Percentiles rank a stretch among this genome's conserved stretches.
These are phyloP conservation scores for Massariosphaeria phaeospora DNA, from an alignment of 495 filamentous ascomycete species.

Conservation along the genomic window DNA sequence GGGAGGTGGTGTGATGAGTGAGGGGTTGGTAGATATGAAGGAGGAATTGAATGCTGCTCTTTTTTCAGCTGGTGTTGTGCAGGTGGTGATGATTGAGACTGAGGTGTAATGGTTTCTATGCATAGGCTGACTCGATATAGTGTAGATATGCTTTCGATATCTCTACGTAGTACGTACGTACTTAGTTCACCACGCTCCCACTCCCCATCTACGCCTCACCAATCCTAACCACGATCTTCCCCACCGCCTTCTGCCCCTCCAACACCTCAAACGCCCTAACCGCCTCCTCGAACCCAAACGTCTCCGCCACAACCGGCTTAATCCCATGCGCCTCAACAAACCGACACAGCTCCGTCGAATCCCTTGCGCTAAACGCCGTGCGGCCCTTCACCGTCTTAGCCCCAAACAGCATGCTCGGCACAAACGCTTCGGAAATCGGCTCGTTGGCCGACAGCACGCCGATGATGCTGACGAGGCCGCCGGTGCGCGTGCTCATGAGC, in stretches of 20 bases:
- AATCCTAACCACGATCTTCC: too few relatives aligned
- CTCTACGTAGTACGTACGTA: neutral
- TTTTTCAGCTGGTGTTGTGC: neutral
- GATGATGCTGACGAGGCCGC: slow-evolving; percentile 14
- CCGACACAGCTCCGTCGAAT: neutral
- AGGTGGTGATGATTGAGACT: neutral
- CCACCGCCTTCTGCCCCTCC: slow-evolving; percentile 5
- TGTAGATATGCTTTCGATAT: neutral
- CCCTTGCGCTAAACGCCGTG: slow-evolving; percentile 1
- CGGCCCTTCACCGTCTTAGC: slow-evolving; percentile 17
- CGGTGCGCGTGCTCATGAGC: neutral
- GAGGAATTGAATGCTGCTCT: too few relatives aligned
- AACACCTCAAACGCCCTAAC: slow-evolving; percentile 11
- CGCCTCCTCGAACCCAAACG: slow-evolving; percentile 13
- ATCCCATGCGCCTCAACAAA: slow-evolving; percentile 12
- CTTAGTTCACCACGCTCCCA: neutral
- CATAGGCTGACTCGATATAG: neutral
- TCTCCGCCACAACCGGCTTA: slow-evolving; percentile 7
- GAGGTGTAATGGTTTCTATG: neutral
- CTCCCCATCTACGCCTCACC: neutral
- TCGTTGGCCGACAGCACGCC: slow-evolving; percentile 5
- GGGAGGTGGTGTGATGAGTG: neutral
- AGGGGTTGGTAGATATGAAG: too few relatives aligned
- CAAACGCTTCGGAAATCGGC: neutral
- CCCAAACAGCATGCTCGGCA: slow-evolving; percentile 2